Conservation (phyloP, 2,329 filamentous ascomycete species). For the Teratosphaeria zuluensis region DNA sequence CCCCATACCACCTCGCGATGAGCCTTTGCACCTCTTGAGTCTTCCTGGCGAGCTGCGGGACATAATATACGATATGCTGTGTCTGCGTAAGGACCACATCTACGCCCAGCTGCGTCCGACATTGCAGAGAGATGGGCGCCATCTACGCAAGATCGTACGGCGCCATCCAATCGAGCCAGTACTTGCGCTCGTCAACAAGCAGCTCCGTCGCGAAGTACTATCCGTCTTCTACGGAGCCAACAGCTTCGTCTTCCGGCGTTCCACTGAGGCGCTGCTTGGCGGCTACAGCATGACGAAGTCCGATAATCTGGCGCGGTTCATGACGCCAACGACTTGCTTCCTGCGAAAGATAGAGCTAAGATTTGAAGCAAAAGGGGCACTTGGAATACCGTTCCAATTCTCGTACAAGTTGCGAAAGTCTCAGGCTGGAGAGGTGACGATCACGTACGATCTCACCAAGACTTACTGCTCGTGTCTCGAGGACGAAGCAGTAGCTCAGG, state of each 20-base stretch:
- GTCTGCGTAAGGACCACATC: not conserved
- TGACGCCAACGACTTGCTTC: not conserved
- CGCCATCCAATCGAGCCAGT: slow-evolving; percentile 2
- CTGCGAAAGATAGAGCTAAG: not conserved
- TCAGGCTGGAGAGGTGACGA: not conserved
- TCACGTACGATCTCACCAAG: not conserved
- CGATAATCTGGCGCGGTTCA: not conserved
- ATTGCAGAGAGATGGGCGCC: not conserved
- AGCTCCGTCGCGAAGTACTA: slow-evolving; percentile 4
- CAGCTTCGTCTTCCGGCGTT: slow-evolving; percentile 1
- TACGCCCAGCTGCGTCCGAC: slow-evolving; percentile 2
- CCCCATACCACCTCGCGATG: slow-evolving; percentile 1
- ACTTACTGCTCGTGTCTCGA: slow-evolving; percentile 3
- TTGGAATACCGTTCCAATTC: not conserved
- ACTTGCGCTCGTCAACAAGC: slow-evolving; percentile 1
- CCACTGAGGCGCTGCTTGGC: not conserved
- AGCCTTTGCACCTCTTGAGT: slow-evolving; percentile 1
- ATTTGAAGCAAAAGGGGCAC: not conserved
- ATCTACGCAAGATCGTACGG: not conserved
- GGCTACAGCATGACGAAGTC: slow-evolving; percentile 1
- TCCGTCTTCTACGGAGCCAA: slow-evolving; percentile 6
- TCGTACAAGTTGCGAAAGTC: not conserved
- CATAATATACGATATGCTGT: slow-evolving; percentile 6
- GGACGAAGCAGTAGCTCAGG: not conserved
- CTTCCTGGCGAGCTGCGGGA: slow-evolving; percentile 8